These are phyloP conservation scores for Epichloe sylvatica DNA, from an alignment of 2,329 filamentous ascomycete genomes.

Conservation along the genomic window DNA sequence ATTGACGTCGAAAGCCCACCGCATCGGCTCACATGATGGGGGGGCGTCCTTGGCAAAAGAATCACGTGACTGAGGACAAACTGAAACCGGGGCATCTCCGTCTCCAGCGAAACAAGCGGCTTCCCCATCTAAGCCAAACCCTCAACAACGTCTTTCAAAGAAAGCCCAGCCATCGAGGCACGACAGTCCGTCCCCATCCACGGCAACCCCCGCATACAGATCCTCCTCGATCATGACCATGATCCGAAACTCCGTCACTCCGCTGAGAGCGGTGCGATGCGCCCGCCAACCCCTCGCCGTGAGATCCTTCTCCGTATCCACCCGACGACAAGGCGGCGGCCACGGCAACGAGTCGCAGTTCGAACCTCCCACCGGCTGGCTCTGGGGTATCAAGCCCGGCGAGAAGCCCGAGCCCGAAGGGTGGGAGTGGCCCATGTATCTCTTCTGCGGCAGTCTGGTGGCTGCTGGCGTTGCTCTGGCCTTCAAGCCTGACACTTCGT, in stretches of 20 bases:
- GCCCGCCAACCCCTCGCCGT: constrained; percentile 19
- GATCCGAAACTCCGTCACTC: constrained; percentile 22
- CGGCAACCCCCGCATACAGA: constrained; percentile 6
- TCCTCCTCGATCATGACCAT: constrained; percentile 18
- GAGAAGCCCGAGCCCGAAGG: constrained; percentile 94
- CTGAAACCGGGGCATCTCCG: neutral
- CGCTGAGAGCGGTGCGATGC: constrained; percentile 25
- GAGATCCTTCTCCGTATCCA: constrained; percentile 31
- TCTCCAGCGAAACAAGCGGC: neutral
- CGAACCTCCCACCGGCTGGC: constrained; percentile 81
- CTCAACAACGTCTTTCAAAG: neutral
- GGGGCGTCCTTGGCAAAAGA: neutral
- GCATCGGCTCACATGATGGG: neutral
- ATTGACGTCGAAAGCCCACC: neutral
- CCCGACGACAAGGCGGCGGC: constrained; percentile 26
- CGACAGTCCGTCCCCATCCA: constrained; percentile 10
- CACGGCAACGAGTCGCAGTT: constrained; percentile 57
- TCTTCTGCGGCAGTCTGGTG: constrained; percentile 66
- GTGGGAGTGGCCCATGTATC: constrained; percentile 80
- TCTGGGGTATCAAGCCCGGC: constrained; percentile 86
- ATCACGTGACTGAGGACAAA: constrained; percentile 1
- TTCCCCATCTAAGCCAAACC: neutral
- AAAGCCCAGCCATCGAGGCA: constrained; percentile 16
- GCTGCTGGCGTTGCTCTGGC: constrained; percentile 70
- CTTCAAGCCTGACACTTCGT: constrained; percentile 98